Evolutionary conservation across 139 green algal species (phyloP).

Genomic region (Volvox reticuliferus): DNA sequence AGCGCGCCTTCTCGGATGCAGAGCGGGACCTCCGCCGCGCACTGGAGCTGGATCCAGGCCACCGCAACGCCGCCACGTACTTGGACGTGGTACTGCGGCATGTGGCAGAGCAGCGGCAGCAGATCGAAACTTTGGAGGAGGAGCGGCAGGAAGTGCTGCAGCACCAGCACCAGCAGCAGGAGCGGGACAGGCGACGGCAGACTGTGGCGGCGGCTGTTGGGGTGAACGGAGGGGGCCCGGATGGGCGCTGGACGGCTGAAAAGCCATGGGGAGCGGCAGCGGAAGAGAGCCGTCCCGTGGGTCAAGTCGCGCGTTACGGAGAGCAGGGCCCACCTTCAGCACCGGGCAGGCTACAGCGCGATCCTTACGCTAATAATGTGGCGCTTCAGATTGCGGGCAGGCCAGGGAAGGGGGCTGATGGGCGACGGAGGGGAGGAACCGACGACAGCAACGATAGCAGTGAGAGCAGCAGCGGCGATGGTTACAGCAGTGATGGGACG

Average conservation of each 20-base stretch:
- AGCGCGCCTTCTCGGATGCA: not conserved
- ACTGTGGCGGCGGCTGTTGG: not conserved
- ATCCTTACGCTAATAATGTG: no score
- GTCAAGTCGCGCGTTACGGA: not conserved
- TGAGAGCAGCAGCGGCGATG: not conserved
- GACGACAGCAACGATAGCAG: not conserved
- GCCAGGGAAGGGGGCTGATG: not conserved
- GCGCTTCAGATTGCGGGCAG: not conserved
- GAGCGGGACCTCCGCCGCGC: conserved; percentile 15
- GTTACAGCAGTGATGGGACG: conserved; percentile 1
- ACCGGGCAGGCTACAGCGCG: conserved; percentile 27
- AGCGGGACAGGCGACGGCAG: not conserved
- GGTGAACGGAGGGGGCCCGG: no score
- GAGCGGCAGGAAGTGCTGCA: not conserved
- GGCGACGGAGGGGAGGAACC: not conserved
- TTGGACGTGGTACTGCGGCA: conserved; percentile 20
- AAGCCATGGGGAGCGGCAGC: not conserved
- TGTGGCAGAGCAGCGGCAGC: conserved; percentile 5
- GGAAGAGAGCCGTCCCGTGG: not conserved
- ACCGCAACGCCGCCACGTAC: conserved; percentile 40
- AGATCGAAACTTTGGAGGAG: conserved; percentile 27
- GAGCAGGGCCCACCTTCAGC: conserved; percentile 11
- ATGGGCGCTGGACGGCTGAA: no score
- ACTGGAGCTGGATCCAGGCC: conserved; percentile 15
- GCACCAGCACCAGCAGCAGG: not conserved